Percentiles rank a stretch among this genome's conserved stretches.
Conservation (phyloP, 2,329 filamentous ascomycete genomes). For the Fusarium circinatum region DNA sequence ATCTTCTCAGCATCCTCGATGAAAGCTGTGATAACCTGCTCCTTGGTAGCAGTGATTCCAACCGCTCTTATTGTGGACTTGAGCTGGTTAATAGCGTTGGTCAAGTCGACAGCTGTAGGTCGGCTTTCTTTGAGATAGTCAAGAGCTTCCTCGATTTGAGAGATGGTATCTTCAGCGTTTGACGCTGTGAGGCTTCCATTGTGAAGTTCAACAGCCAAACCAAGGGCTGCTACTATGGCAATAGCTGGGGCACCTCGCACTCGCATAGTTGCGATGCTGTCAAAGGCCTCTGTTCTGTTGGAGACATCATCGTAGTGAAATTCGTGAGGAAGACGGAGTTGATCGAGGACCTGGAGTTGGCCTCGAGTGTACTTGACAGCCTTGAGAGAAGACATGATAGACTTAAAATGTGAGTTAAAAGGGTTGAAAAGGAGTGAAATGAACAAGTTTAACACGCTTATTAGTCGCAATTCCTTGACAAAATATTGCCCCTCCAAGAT, state of each 20-base stretch:
- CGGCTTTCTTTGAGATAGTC: conserved; percentile 89
- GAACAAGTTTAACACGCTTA: not conserved
- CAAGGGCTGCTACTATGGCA: conserved; percentile 94
- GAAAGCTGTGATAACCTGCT: conserved; percentile 74
- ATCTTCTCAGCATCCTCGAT: conserved; percentile 86
- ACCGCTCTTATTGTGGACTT: conserved; percentile 68
- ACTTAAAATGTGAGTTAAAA: no score
- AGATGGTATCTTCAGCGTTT: conserved; percentile 66
- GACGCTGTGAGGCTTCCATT: conserved; percentile 59
- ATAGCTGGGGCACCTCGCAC: conserved; percentile 89
- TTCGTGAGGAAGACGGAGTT: conserved; percentile 83
- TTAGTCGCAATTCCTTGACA: conserved; percentile 10
- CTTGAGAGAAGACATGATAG: conserved; percentile 69
- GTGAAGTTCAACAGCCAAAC: conserved; percentile 85
- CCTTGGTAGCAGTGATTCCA: conserved; percentile 55
- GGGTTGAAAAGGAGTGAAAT: not conserved
- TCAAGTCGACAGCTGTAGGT: conserved; percentile 94
- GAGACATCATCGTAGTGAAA: conserved; percentile 80
- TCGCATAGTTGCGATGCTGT: conserved; percentile 83
- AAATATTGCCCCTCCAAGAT: conserved; percentile 46
- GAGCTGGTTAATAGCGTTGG: conserved; percentile 86
- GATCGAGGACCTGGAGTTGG: conserved; percentile 80
- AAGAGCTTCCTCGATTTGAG: conserved; percentile 79
- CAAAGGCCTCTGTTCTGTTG: conserved; percentile 79
- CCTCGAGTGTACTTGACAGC: conserved; percentile 81